Evolutionary conservation across 257 asterid genomes (phyloP), one percentile per base, ranked within the genome.

Genomic region (Cynanchum wilfordii): DNA sequence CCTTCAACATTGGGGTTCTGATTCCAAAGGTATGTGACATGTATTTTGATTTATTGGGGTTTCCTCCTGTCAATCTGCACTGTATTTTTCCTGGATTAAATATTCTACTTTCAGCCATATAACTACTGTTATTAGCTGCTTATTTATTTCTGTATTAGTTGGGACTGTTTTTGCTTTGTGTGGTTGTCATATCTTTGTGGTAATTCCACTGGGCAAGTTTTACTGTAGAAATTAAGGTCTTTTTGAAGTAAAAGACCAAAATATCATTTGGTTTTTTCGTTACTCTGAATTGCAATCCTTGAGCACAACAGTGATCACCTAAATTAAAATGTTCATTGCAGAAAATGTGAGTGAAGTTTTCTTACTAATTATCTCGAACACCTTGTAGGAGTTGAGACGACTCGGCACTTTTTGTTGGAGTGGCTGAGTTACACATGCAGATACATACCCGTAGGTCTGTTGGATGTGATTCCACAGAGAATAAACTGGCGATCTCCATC

Each of bases 1-100:
- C 81, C 96, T 95, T 75, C 78, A 92, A 73, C 99, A 95, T 81
- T 95, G 99, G 99, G 99, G 99, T 78, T 95, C 97, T 15, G 99
- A 95, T 79, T 82, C 96, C 11, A 95, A 92, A 84, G 98, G 96
- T 94, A 82, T 42, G 74, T 75, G 57, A 42, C 27, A 5, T 19
- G 10, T 47, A n/a, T 27, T 19, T 36, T 42, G 27, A 5, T 47
- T 27, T 45, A 45, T 10, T 10, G 51, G 51, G 25, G 24, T n/a
- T 47, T 16, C 4, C 11, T 2, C 2, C 29, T 58, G 69, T 69
- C 59, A 27, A 40, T 72, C 19, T 58, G 59, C 10, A 69, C 7
- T 3, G 63, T 19, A 8, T 20, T 20, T 52, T 38, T 38, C 3
- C 2, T n/a, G n/a, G n/a, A n/a, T n/a, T n/a, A n/a, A n/a, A n/a